Base-by-base conservation (phyloP, 2,329 filamentous ascomycete genomes). In the Drechslerella dactyloides region DNA sequence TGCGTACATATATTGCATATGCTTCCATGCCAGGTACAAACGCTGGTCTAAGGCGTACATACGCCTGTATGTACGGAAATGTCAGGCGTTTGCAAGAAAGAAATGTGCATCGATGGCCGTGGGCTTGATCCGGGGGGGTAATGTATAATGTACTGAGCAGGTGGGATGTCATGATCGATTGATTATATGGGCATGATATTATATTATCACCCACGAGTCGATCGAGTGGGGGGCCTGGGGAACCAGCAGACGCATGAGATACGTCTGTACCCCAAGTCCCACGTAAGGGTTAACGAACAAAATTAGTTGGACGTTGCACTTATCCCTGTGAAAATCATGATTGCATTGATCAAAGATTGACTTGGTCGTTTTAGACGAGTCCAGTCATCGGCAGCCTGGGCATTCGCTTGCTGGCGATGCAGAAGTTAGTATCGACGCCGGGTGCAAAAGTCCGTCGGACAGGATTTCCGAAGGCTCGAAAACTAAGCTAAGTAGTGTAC, bases 61-160 rank as follows among this genome's bases (percentile, higher is more conserved):
- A n/a, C n/a, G n/a, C n/a, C n/a, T n/a, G n/a, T n/a, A n/a, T n/a
- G n/a, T 33, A 33, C 27, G 8, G 27, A 33, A 33, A 33, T 8
- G 27, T n/a, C 27, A 33, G 8, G 15, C 37, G 42, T 69, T n/a
- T 61, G 44, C 53, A 46, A 57, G 53, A 40, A 57, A 8, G 27
- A 53, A 70, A 64, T 70, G 59, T 19, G 59, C 66, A 70, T 70
- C 66, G 66, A 70, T 64, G 66, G 33, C 59, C 52, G 37, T 64
- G 63, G 61, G 33, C 40, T 54, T 64, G 51, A 42, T 40, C 35
- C n/a, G n/a, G n/a, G 58, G 54, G 21, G 24, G 54, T 62, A 58
- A 58, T 59, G 54, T 40, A 50, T 69, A 30, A 21, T 44, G 48
- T n/a, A 21, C 35, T 37, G 27, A 40, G 46, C 58, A 44, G 46